A percentile compares a stretch with the other conserved stretches of the same genome.
These are phyloP conservation scores for Gracilaria domingensis DNA, from an alignment of 23 red algal species.

Conservation along the genomic window DNA sequence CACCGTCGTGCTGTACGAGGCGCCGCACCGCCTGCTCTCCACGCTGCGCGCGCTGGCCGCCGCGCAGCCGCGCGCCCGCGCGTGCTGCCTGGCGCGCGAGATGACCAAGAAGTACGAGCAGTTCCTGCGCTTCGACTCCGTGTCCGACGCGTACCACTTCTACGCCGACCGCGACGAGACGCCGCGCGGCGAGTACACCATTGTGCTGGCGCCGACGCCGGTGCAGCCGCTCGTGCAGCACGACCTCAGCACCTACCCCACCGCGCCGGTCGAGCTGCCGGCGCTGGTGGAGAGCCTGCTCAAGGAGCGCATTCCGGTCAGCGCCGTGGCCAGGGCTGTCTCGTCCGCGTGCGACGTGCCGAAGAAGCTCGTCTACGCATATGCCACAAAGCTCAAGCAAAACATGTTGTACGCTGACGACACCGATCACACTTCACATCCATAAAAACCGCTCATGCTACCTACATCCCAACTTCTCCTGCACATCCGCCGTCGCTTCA, in stretches of 20 bases:
- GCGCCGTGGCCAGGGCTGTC: constrained; percentile 50
- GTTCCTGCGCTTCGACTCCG: constrained; percentile 53
- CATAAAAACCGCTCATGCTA: no score
- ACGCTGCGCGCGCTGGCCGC: constrained; percentile 61
- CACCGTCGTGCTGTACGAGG: constrained; percentile 82
- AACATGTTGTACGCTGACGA: not conserved
- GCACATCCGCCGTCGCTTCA: constrained; percentile 39
- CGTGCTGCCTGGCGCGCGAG: constrained; percentile 77
- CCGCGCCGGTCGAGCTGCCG: constrained; percentile 27
- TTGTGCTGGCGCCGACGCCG: constrained; percentile 63
- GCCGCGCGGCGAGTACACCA: constrained; percentile 76
- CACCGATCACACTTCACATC: no score
- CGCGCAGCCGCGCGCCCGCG: not conserved
- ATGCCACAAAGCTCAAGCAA: constrained; percentile 56
- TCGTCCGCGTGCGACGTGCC: constrained; percentile 52
- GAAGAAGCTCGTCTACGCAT: constrained; percentile 65
- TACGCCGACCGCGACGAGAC: not conserved
- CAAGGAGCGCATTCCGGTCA: constrained; percentile 47
- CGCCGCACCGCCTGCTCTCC: constrained; percentile 81
- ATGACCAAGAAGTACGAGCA: constrained; percentile 93
- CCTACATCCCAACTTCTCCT: constrained; percentile 42
- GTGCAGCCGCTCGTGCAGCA: constrained; percentile 3
- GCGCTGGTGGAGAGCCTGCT: constrained; percentile 50
- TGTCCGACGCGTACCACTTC: constrained; percentile 26
- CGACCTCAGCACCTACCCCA: constrained; percentile 12